phyloP scores from a whole-genome alignment of 148 eudicot species.

The Heliamphora exappendiculata region DNA sequence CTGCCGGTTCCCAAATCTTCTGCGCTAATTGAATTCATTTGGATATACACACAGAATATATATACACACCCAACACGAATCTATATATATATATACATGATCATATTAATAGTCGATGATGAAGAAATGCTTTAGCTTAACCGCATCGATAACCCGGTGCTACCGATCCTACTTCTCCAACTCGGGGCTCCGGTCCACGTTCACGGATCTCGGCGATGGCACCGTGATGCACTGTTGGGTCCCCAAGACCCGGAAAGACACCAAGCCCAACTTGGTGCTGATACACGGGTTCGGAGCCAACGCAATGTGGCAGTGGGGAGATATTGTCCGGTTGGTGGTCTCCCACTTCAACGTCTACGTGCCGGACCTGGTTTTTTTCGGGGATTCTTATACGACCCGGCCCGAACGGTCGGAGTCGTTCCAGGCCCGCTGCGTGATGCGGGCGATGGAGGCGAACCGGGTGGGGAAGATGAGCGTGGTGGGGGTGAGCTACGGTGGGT shows the following conservation, averaged over 20 bases:
- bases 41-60: neutral
- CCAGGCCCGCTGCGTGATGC: conserved; percentile 68
- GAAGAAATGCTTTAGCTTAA: conserved; percentile 60
- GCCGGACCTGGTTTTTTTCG: conserved; percentile 81
- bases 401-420: conserved; percentile 64
- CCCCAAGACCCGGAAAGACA: conserved; percentile 38
- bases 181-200: conserved; percentile 57
- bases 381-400: conserved; percentile 58
- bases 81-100: neutral
- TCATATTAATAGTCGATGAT: conserved; percentile 10
- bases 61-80: too few species aligned
- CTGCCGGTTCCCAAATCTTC: neutral
- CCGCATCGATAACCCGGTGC: conserved; percentile 37
- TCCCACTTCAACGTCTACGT: conserved; percentile 71
- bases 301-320: conserved; percentile 73
- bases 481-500: conserved; percentile 89
- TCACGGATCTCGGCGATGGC: conserved; percentile 60
- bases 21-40: neutral
- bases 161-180: conserved; percentile 31
- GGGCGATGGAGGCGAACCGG: conserved; percentile 42
- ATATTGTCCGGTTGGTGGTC: conserved; percentile 23
- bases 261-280: conserved; percentile 52
- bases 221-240: conserved; percentile 77
- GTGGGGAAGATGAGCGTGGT: conserved; percentile 39
- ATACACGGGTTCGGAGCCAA: conserved; percentile 85